Conservation (phyloP, 805 yeast genomes). For the Metschnikowia arizonensis region DNA sequence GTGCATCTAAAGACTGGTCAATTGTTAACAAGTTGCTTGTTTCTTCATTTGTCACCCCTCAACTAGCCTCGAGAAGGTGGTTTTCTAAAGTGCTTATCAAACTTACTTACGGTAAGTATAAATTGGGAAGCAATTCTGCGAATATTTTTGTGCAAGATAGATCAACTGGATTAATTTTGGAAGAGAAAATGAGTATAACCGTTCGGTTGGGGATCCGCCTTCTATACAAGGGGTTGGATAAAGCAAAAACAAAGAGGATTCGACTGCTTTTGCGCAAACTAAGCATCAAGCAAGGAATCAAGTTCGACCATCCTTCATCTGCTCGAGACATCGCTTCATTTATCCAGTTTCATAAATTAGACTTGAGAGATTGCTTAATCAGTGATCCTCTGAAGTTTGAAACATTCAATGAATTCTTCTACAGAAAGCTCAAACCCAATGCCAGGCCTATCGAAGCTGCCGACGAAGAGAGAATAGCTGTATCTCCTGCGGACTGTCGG, state of each 20-base stretch:
- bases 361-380: conserved; percentile 61
- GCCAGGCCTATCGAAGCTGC: conserved; percentile 68
- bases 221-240: conserved; percentile 69
- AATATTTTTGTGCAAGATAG: conserved; percentile 93
- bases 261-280: conserved; percentile 58
- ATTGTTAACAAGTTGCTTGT: conserved; percentile 59
- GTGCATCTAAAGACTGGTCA: conserved; percentile 76
- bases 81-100: conserved; percentile 77
- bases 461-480: conserved; percentile 45
- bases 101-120: conserved; percentile 82
- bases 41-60: conserved; percentile 70
- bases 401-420: conserved; percentile 88
- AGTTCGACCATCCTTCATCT: conserved; percentile 72
- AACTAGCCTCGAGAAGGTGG: conserved; percentile 85
- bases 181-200: conserved; percentile 87
- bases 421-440: conserved; percentile 66
- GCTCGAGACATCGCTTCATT: conserved; percentile 67
- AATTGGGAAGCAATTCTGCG: conserved; percentile 81
- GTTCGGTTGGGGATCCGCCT: conserved; percentile 84
- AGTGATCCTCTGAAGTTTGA: conserved; percentile 46
- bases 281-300: conserved; percentile 77
- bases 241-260: conserved; percentile 56
- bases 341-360: conserved; percentile 76
- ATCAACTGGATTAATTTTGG: conserved; percentile 79
- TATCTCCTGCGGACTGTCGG: conserved; percentile 87